Percentiles rank a stretch among this genome's conserved stretches.
Evolutionary conservation across 306 rosid species (phyloP).

Genomic region (Malus asiatica): DNA sequence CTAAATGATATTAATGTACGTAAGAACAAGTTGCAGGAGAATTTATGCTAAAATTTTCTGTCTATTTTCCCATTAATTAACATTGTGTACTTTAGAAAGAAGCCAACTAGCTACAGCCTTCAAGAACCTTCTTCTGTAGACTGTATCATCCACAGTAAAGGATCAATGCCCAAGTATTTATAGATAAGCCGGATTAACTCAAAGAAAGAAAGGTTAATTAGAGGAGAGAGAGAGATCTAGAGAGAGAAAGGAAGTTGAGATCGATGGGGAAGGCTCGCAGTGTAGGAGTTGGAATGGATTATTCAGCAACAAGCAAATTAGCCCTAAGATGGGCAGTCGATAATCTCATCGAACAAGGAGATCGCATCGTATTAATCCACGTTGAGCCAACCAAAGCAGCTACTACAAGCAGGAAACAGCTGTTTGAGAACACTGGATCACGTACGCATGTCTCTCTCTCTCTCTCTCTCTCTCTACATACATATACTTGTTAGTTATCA

Average conservation of each 20-base stretch:
- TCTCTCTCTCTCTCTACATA: no score
- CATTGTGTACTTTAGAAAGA: no score
- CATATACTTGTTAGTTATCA: no score
- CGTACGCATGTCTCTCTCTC: slow-evolving; percentile 20
- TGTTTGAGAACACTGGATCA: slow-evolving; percentile 55
- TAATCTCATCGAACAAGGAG: slow-evolving; percentile 43
- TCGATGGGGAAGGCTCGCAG: slow-evolving; percentile 32
- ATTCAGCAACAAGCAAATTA: slow-evolving; percentile 58
- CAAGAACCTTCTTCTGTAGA: slow-evolving; percentile 9
- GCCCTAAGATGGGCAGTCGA: slow-evolving; percentile 67
- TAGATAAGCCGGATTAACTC: background rate
- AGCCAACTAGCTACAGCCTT: background rate
- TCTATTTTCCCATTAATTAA: background rate
- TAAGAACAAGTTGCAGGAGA: background rate
- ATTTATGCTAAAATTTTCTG: background rate
- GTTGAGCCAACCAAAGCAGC: slow-evolving; percentile 56
- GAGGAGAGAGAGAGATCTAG: background rate
- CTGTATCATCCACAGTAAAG: background rate
- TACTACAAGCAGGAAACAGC: slow-evolving; percentile 39
- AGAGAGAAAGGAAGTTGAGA: background rate
- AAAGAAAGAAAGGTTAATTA: background rate
- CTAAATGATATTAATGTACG: background rate
- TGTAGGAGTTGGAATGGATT: slow-evolving; percentile 70
- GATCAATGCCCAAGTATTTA: background rate
- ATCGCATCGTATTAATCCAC: slow-evolving; percentile 50